Evolutionary conservation across 805 yeast species (phyloP).

Genomic region (Hanseniaspora pseudoguilliermondii): DNA sequence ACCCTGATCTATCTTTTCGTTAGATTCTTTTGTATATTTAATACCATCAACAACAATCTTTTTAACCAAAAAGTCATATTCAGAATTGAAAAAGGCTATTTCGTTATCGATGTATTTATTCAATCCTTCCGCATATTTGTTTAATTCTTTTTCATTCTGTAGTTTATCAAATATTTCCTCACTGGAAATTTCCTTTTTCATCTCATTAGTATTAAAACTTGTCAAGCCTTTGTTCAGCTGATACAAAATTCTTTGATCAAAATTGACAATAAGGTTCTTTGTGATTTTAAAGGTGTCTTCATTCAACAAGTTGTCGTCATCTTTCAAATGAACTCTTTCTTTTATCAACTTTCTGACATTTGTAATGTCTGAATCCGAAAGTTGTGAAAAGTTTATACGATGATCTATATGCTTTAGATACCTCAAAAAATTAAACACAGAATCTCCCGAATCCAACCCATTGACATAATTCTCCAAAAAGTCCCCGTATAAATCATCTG

Average conservation of each 20-base stretch:
- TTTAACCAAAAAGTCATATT: constrained; percentile 33
- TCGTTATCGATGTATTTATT: background rate
- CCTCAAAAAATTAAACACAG: constrained; percentile 8
- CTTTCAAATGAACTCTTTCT: background rate
- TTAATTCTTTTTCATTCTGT: background rate
- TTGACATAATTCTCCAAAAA: constrained; percentile 7
- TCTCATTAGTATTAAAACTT: no score
- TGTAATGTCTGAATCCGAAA: background rate
- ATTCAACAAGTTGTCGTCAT: background rate
- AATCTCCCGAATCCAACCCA: constrained; percentile 7
- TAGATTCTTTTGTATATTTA: background rate
- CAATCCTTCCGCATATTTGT: background rate
- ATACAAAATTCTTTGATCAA: constrained; percentile 8
- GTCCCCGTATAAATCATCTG: constrained; percentile 8
- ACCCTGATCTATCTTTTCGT: constrained; percentile 21
- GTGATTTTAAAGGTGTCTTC: background rate
- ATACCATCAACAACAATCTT: constrained; percentile 25
- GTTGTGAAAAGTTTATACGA: constrained; percentile 1
- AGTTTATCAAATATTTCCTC: background rate
- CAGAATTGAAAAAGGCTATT: constrained; percentile 25
- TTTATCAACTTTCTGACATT: background rate
- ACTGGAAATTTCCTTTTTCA: background rate
- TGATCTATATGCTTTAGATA: background rate
- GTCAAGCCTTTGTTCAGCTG: background rate
- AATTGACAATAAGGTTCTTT: constrained; percentile 1